Percentiles rank a stretch among this genome's conserved stretches.
Evolutionary conservation across 306 rosid genomes (phyloP).

Genomic region (Abrus pulchellus): DNA sequence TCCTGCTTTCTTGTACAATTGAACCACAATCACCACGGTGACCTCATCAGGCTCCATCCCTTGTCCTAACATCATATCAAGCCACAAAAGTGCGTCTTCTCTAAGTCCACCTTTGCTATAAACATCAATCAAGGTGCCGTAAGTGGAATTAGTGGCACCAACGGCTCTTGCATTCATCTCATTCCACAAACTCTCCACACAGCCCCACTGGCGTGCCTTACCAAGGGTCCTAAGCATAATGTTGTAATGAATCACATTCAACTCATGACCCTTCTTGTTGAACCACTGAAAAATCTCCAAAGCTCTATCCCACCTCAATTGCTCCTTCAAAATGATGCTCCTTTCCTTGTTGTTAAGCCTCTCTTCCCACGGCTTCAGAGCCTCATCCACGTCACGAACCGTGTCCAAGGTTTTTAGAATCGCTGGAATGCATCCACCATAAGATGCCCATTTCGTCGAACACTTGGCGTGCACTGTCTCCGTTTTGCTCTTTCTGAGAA

Average conservation of each 20-base stretch:
- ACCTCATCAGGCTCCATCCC: conserved; percentile 95
- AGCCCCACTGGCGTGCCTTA: conserved; percentile 69
- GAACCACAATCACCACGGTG: conserved; percentile 92
- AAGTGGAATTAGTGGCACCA: conserved; percentile 85
- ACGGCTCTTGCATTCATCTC: conserved; percentile 78
- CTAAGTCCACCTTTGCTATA: conserved; percentile 81
- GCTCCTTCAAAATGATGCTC: conserved; percentile 93
- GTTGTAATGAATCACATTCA: conserved; percentile 91
- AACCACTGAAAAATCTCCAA: conserved; percentile 90
- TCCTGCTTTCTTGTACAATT: conserved; percentile 86
- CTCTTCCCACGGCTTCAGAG: conserved; percentile 79
- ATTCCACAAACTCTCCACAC: conserved; percentile 73
- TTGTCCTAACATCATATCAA: conserved; percentile 74
- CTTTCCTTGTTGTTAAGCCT: conserved; percentile 79
- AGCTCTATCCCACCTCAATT: conserved; percentile 80
- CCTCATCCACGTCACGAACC: conserved; percentile 67
- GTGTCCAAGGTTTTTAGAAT: conserved; percentile 70
- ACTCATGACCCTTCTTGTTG: conserved; percentile 64
- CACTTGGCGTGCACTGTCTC: conserved; percentile 70
- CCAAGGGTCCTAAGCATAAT: conserved; percentile 79
- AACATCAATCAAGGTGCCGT: conserved; percentile 92
- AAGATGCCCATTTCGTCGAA: conserved; percentile 75
- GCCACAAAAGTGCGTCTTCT: conserved; percentile 82
- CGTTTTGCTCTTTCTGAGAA: conserved; percentile 21
- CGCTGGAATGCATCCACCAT: conserved; percentile 86